Evolutionary conservation across 2,329 filamentous ascomycete genomes (phyloP), one percentile per base, ranked within the genome.

Genomic region (Gliomastix tumulicola): DNA sequence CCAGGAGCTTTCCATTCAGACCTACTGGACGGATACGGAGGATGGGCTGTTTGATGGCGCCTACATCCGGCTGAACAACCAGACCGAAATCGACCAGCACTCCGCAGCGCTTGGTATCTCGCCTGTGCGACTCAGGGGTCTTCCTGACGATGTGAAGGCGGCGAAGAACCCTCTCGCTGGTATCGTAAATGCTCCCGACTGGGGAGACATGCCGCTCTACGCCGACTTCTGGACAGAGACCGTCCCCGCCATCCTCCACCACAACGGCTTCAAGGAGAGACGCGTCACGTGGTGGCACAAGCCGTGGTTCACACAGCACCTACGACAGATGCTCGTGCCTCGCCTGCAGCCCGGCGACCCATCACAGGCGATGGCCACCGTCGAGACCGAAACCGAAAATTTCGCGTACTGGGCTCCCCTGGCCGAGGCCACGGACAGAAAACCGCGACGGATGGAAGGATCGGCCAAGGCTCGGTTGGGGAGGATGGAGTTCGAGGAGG

Each of bases 241-340:
- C 8, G 42, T 52, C 7, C 47, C 49, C 4, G 51, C 40, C 4
- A 37, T 42, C 13, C 34, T 53, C 6, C 48, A 53, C 30, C 47
- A 52, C 34, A 41, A 41, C 23, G 49, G 43, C 3, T 37, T 46
- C 30, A 53, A 54, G 30, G 35, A 37, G 4, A 40, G 43, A 19
- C 47, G 45, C 20, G 35, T 34, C 3, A 20, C 32, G 4, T 54
- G 51, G 49, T 53, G 51, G 51, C 39, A 47, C 17, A 41, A 43
- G 22, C 43, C 39, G 4, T 54, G 49, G 50, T 51, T 44, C 20
- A 43, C 44, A 17, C 45, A 42, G 2, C 33, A 47, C 15, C 42
- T 54, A 8, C 42, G 46, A 25, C 37, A 39, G 6, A 37, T 52
- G 4, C 18, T 35, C n/a, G 13, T 20, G n/a, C 23, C 25, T 8